Conservation (phyloP, 805 yeast species). For the Ogataea neopini region DNA sequence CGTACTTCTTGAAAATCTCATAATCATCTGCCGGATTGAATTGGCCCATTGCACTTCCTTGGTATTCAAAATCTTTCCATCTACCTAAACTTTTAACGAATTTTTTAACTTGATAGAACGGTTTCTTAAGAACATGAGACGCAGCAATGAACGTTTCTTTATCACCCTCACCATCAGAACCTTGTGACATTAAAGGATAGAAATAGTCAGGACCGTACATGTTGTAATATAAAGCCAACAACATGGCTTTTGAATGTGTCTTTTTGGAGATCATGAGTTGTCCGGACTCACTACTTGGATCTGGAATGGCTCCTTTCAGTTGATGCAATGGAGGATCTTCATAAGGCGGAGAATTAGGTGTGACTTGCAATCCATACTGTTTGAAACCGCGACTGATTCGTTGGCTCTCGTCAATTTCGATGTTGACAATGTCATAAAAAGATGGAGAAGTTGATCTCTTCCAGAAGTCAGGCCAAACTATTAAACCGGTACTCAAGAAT, state of each 20-base stretch:
- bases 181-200: conserved; percentile 51
- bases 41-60: conserved; percentile 81
- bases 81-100: conserved; percentile 58
- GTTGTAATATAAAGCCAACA: conserved; percentile 61
- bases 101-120: conserved; percentile 61
- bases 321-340: conserved; percentile 53
- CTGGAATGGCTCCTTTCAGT: conserved; percentile 60
- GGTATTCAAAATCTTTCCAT: conserved; percentile 42
- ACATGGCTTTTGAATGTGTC: conserved; percentile 52
- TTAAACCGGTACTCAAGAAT: conserved; percentile 52
- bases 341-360: conserved; percentile 34
- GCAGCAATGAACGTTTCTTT: conserved; percentile 64
- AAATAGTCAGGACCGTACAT: conserved; percentile 57
- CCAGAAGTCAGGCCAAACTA: conserved; percentile 50
- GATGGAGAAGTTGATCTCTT: conserved; percentile 53
- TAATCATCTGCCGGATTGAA: conserved; percentile 67
- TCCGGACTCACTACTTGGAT: conserved; percentile 66
- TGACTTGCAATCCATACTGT: conserved; percentile 33
- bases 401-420: conserved; percentile 42
- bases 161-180: conserved; percentile 56
- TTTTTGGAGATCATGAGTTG: conserved; percentile 59
- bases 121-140: conserved; percentile 55
- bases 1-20: conserved; percentile 31
- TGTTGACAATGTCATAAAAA: conserved; percentile 48
- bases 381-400: conserved; percentile 42